Percentiles rank a stretch among this genome's conserved stretches.
Evolutionary conservation across 148 eudicot genomes (phyloP).

Genomic region (Silene latifolia): DNA sequence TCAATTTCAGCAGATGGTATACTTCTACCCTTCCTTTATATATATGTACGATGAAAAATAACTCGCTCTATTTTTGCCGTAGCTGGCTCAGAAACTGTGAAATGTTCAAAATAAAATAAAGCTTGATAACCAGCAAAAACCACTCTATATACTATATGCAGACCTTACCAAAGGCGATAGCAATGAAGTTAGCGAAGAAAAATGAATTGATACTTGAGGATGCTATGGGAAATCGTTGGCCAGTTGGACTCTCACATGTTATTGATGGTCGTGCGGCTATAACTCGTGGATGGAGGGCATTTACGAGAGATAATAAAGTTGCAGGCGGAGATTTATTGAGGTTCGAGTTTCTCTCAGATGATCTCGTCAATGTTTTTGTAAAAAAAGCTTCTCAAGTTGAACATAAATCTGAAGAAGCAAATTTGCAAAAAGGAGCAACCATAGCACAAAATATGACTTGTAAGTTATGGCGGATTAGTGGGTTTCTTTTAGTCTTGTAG

Average conservation of each 20-base stretch:
- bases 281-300: slow-evolving; percentile 23
- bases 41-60: neutral
- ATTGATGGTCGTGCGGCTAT: slow-evolving; percentile 18
- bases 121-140: neutral
- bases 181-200: slow-evolving; percentile 16
- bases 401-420: slow-evolving; percentile 8
- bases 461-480: slow-evolving; percentile 2
- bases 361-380: slow-evolving; percentile 14
- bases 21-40: neutral
- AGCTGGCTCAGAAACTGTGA: neutral
- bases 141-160: slow-evolving; percentile 7
- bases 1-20: slow-evolving; percentile 24
- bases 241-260: slow-evolving; percentile 18
- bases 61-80: no score
- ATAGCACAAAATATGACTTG: slow-evolving; percentile 6
- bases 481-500: neutral
- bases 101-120: no score
- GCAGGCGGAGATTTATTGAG: slow-evolving; percentile 20
- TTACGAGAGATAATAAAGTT: slow-evolving; percentile 21
- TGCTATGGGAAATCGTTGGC: slow-evolving; percentile 25
- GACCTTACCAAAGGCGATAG: slow-evolving; percentile 18
- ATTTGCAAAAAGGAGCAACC: neutral
- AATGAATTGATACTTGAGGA: slow-evolving; percentile 19
- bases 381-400: slow-evolving; percentile 16
- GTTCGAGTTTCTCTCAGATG: slow-evolving; percentile 22